A percentile compares a stretch with the other conserved stretches of the same genome.
phyloP scores from a whole-genome alignment of 768 basidiomycete genomes.

The Rhodotorula kratochvilovae region DNA sequence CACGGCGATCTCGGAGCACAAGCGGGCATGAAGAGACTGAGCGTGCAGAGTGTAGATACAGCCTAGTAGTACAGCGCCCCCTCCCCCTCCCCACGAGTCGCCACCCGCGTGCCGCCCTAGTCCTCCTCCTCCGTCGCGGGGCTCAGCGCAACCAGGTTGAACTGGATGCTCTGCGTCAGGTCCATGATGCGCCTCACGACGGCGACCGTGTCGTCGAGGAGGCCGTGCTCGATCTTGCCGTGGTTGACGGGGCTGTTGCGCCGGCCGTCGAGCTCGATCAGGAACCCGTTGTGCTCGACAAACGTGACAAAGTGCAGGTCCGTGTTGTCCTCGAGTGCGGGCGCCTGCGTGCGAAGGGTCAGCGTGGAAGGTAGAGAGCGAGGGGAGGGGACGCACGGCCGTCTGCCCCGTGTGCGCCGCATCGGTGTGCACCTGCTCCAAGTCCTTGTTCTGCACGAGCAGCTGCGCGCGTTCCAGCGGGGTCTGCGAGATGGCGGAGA shows the following conservation, averaged over 20 bases:
- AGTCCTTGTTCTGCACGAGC: constrained; percentile 11
- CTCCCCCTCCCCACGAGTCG: too few species aligned
- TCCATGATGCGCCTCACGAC: constrained; percentile 59
- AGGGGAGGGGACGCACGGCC: background rate
- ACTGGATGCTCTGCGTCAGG: constrained; percentile 56
- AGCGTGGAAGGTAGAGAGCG: constrained; percentile 56
- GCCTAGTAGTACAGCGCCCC: too few species aligned
- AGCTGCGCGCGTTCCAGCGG: constrained; percentile 32
- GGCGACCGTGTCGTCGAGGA: constrained; percentile 58
- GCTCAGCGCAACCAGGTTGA: constrained; percentile 65
- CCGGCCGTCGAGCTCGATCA: constrained; percentile 81
- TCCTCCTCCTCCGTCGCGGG: constrained; percentile 43
- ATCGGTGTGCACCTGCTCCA: constrained; percentile 27
- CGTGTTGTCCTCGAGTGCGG: constrained; percentile 59
- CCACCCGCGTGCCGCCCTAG: background rate
- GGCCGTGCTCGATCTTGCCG: constrained; percentile 22
- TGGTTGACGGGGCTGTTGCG: constrained; percentile 74
- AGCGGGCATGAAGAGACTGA: too few species aligned
- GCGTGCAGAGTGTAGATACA: too few species aligned
- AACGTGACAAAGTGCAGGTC: constrained; percentile 86
- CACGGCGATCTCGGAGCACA: too few species aligned
- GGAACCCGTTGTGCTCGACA: constrained; percentile 52
- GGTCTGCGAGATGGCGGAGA: constrained; percentile 3
- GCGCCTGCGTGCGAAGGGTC: constrained; percentile 55
- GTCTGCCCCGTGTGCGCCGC: constrained; percentile 30